Evolutionary conservation across 2,329 filamentous ascomycete genomes (phyloP).

Genomic region (Alternaria alternata): DNA sequence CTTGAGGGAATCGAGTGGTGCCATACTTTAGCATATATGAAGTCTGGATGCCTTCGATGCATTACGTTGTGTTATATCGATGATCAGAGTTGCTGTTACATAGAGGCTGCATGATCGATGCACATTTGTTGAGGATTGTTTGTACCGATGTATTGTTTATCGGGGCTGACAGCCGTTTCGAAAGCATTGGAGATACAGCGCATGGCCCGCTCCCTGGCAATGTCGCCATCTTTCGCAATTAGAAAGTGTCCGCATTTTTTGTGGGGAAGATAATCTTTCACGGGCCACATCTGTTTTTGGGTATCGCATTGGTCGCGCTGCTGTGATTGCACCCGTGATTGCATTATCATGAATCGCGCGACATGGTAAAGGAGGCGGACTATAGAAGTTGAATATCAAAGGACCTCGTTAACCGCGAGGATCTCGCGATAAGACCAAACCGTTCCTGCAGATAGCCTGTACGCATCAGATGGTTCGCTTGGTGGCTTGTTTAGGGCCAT

Average conservation of each 20-base stretch:
- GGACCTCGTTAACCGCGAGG: constrained; percentile 18
- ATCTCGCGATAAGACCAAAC: constrained; percentile 24
- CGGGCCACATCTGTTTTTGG: constrained; percentile 26
- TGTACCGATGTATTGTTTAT: constrained; percentile 1
- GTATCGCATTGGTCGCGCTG: constrained; percentile 10
- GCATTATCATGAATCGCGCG: constrained; percentile 19
- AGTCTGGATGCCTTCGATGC: constrained; percentile 4
- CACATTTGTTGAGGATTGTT: constrained; percentile 1
- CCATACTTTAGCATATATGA: constrained; percentile 5
- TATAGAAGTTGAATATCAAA: constrained; percentile 12
- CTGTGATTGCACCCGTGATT: constrained; percentile 10
- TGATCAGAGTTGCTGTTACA: not conserved
- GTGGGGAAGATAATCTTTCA: constrained; percentile 30
- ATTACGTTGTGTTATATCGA: constrained; percentile 3
- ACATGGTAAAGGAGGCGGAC: constrained; percentile 9
- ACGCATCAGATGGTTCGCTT: constrained; percentile 27
- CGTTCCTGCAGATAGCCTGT: constrained; percentile 36
- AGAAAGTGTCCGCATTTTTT: constrained; percentile 33
- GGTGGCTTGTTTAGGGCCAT: constrained; percentile 15
- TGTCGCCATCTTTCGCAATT: constrained; percentile 32
- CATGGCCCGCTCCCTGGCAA: constrained; percentile 28
- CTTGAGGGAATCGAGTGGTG: constrained; percentile 11
- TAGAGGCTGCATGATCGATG: not conserved
- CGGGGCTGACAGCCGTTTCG: constrained; percentile 13
- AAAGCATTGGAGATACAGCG: constrained; percentile 11